Conservation (phyloP, 805 yeast species). For the Kuraishia floccosa region DNA sequence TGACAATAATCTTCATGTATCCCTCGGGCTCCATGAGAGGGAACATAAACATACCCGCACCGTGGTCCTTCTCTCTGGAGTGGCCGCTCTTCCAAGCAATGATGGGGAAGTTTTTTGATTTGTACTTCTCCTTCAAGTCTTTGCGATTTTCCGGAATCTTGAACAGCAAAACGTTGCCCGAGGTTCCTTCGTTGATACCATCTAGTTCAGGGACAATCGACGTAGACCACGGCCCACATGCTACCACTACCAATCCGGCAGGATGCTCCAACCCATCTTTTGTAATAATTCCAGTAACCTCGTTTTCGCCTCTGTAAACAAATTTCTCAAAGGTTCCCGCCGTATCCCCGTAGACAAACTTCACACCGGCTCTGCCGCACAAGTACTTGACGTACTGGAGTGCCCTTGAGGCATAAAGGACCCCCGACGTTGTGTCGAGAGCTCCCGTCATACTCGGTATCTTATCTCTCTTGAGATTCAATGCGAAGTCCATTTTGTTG, state of each 20-base stretch:
- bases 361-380: constrained; percentile 19
- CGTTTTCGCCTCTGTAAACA: constrained; percentile 8
- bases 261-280: constrained; percentile 14
- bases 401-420: constrained; percentile 22
- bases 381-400: constrained; percentile 16
- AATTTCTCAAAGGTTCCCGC: constrained; percentile 15
- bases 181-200: constrained; percentile 23
- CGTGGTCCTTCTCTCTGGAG: constrained; percentile 15
- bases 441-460: constrained; percentile 10
- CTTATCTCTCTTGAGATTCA: constrained; percentile 6
- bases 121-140: constrained; percentile 21
- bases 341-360: constrained; percentile 18
- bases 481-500: constrained; percentile 11
- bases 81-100: constrained; percentile 21
- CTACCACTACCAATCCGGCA: constrained; percentile 15
- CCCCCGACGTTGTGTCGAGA: constrained; percentile 20
- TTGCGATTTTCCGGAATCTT: constrained; percentile 22
- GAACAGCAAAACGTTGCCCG: constrained; percentile 22
- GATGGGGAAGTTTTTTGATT: constrained; percentile 20
- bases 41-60: constrained; percentile 22
- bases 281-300: constrained; percentile 15
- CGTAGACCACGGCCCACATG: constrained; percentile 20
- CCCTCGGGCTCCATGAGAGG: constrained; percentile 24
- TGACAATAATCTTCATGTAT: constrained; percentile 20
- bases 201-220: constrained; percentile 20